These are phyloP conservation scores for Phytophthora palmivora DNA, from an alignment of 352 stramenopile genomes.

Conservation along the genomic window DNA sequence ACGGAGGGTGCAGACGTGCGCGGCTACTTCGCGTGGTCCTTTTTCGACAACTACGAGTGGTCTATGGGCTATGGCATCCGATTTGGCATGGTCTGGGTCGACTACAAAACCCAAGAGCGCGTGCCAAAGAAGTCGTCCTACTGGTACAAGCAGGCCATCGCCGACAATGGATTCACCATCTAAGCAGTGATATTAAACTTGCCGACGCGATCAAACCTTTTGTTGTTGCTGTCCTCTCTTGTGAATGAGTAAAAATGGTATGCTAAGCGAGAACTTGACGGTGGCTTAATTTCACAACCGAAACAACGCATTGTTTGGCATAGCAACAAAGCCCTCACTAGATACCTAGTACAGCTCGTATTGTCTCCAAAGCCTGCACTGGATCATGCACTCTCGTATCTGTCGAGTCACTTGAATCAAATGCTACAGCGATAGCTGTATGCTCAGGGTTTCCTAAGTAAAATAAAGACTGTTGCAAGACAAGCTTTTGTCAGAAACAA, in stretches of 20 bases:
- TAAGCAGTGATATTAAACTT: conserved; percentile 2
- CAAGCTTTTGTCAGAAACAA: neutral
- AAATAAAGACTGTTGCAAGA: conserved; percentile 17
- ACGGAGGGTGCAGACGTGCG: conserved; percentile 54
- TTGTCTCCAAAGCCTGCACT: conserved; percentile 26
- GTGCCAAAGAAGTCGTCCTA: conserved; percentile 63
- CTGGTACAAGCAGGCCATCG: conserved; percentile 55
- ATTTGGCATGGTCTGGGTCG: conserved; percentile 58
- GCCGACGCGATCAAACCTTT: too few species aligned
- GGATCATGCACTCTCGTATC: conserved; percentile 16
- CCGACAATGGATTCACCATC: conserved; percentile 43
- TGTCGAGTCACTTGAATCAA: conserved; percentile 2
- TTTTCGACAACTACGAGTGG: conserved; percentile 95
- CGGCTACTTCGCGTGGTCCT: conserved; percentile 91
- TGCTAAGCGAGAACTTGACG: too few species aligned
- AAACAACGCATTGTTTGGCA: too few species aligned
- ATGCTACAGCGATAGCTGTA: conserved; percentile 4
- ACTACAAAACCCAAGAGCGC: conserved; percentile 61
- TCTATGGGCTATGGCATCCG: conserved; percentile 57
- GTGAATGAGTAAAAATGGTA: too few species aligned
- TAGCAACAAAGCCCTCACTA: conserved; percentile 4
- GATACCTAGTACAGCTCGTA: conserved; percentile 36
- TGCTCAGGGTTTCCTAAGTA: conserved; percentile 13
- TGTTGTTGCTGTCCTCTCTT: too few species aligned
- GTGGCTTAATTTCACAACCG: too few species aligned